A percentile compares a stretch with the other conserved stretches of the same genome.
phyloP scores from a whole-genome alignment of 257 asterid genomes.

The Paulownia fortunei region DNA sequence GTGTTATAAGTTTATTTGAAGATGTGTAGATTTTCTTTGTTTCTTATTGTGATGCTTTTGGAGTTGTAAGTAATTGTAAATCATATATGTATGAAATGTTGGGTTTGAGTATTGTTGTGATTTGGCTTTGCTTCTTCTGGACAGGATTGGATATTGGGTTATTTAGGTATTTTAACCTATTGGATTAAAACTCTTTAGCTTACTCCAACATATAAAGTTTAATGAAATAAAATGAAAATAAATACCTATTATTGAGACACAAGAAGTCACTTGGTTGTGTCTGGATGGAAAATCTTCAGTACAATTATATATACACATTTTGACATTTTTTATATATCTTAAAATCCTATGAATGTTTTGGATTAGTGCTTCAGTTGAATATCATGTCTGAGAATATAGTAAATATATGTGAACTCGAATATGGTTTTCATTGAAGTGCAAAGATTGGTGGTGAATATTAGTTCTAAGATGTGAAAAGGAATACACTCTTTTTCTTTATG shows the following conservation, averaged over 20 bases:
- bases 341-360: too few relatives aligned
- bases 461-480: too few relatives aligned
- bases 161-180: too few relatives aligned
- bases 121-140: not conserved
- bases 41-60: not conserved
- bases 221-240: not conserved
- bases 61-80: not conserved
- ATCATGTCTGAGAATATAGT: too few relatives aligned
- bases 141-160: not conserved
- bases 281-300: too few relatives aligned
- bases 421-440: not conserved
- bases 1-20: not conserved
- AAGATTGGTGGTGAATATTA: too few relatives aligned
- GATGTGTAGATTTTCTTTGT: not conserved
- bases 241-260: too few relatives aligned
- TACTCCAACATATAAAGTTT: not conserved
- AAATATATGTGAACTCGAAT: not conserved
- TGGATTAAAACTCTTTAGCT: not conserved
- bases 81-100: not conserved
- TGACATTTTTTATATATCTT: too few relatives aligned
- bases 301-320: too few relatives aligned
- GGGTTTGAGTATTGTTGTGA: not conserved
- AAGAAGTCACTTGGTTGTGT: too few relatives aligned
- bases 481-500: not conserved
- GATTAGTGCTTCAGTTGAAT: too few relatives aligned